Evolutionary conservation across 2,329 filamentous ascomycete species (phyloP).

Genomic region (Raffaelea albimanens): DNA sequence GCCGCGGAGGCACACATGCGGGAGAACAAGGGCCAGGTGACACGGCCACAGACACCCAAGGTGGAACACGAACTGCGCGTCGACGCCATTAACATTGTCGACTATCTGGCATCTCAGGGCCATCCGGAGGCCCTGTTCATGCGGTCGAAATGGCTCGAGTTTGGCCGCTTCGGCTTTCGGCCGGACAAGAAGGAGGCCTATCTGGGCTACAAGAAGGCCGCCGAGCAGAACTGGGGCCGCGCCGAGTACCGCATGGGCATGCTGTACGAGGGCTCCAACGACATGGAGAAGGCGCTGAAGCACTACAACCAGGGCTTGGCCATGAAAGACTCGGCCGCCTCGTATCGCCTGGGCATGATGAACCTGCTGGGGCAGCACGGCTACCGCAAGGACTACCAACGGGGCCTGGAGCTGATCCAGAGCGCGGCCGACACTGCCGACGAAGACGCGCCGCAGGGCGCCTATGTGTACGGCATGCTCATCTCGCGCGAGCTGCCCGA

Average conservation of each 20-base stretch:
- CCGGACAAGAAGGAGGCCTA: conserved; percentile 95
- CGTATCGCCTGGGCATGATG: conserved; percentile 91
- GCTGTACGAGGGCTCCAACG: conserved; percentile 93
- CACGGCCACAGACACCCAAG: conserved; percentile 69
- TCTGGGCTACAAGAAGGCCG: conserved; percentile 70
- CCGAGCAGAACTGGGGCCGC: conserved; percentile 74
- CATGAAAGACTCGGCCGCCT: conserved; percentile 77
- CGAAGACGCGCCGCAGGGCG: conserved; percentile 92
- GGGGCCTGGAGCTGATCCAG: conserved; percentile 73
- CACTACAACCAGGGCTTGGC: conserved; percentile 81
- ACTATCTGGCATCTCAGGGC: conserved; percentile 79
- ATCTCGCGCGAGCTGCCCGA: conserved; percentile 86
- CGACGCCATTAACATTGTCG: conserved; percentile 87
- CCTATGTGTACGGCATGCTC: conserved; percentile 93
- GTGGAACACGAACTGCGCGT: conserved; percentile 80
- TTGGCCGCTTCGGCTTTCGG: conserved; percentile 87
- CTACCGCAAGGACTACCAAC: conserved; percentile 69
- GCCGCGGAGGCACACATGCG: conserved; percentile 67
- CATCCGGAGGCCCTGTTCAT: conserved; percentile 94
- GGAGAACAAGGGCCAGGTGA: conserved; percentile 36
- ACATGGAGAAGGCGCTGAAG: conserved; percentile 79
- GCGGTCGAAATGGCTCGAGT: conserved; percentile 93
- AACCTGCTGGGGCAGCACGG: conserved; percentile 88
- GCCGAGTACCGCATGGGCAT: conserved; percentile 97
- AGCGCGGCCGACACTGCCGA: conserved; percentile 79